Base-by-base conservation (phyloP, 176 grass and related monocot genomes). In the Musa beccarii region DNA sequence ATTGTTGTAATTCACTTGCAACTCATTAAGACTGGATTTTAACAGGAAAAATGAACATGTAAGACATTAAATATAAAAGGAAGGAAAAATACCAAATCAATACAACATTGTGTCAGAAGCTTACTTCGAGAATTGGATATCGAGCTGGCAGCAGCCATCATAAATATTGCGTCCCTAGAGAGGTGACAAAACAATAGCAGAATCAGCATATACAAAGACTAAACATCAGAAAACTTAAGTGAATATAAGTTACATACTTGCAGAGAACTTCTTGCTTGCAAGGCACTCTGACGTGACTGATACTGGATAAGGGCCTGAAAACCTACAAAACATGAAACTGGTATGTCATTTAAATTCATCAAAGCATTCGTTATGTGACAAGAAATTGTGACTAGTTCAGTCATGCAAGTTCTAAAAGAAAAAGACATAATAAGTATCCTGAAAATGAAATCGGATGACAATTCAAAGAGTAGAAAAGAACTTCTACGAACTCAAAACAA, bases 81-180 rank as follows among this genome's bases (percentile, higher is more conserved):
- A 24, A 52, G 15, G 5, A 72, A 72, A 19, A 67, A 23, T 77
- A 74, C 51, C 19, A 72, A 79, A 26, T 12, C 75, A 61, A 54
- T 57, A 66, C 71, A 52, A 76, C 6, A 55, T 29, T 72, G 59
- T 9, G 81, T 9, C 69, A 75, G 54, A 59, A 66, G 11, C 86
- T 84, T 85, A 99, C 95, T 99, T 99, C 57, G 95, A 99, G 86
- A 91, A 99, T 66, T 99, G 95, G 75, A 99, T 99, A 75, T 99
- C 95, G 83, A 99, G 87, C 81, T 99, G 90, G 81, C 95, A 99
- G 85, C 95, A 99, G 72, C 95, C 95, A 86, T 99, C 95, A 85
- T 99, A 99, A 82, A 99, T 99, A 77, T 99, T 99, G 79, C 95
- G 89, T 81, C 90, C 90, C 90, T 99, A 83, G 9, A 80, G 19